phyloP scores from a whole-genome alignment of 179 eudicot species.

The Pouteria campechiana region DNA sequence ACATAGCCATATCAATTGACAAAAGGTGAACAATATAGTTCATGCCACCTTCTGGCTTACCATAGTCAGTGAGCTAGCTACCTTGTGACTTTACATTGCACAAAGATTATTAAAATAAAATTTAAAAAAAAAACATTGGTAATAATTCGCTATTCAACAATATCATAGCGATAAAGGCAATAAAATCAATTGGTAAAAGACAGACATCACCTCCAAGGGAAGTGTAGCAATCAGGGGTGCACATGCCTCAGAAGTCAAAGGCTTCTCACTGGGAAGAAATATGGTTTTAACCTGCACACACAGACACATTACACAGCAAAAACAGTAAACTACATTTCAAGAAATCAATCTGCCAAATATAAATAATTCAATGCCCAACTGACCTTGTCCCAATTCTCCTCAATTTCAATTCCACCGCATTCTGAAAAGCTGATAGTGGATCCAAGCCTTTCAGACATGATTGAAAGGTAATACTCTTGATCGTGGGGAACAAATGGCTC shows the following conservation, averaged over 20 bases:
- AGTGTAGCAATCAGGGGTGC: conserved; percentile 88
- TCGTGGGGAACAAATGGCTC: conserved; percentile 84
- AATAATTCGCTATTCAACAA: too few relatives aligned
- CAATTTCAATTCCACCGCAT: conserved; percentile 82
- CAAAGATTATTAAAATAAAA: too few relatives aligned
- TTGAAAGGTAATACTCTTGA: conserved; percentile 65
- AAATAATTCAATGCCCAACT: not conserved
- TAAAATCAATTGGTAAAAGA: not conserved
- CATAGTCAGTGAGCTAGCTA: too few relatives aligned
- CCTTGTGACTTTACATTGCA: too few relatives aligned
- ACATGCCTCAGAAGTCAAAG: conserved; percentile 45
- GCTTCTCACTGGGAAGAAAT: conserved; percentile 52
- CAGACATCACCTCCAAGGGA: conserved; percentile 53
- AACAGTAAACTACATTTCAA: too few relatives aligned
- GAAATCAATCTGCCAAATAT: not conserved
- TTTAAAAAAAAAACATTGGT: too few relatives aligned
- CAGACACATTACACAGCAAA: not conserved
- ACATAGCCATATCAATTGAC: too few relatives aligned
- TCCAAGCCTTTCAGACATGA: conserved; percentile 80
- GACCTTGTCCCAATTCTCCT: conserved; percentile 90
- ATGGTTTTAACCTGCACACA: conserved; percentile 59
- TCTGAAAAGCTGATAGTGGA: conserved; percentile 69
- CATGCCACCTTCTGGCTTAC: too few relatives aligned
- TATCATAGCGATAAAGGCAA: too few relatives aligned
- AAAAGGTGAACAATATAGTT: too few relatives aligned